These are phyloP conservation scores for Suhomyces maxii DNA, from an alignment of 1,139 yeast genomes.

Conservation along the genomic window DNA sequence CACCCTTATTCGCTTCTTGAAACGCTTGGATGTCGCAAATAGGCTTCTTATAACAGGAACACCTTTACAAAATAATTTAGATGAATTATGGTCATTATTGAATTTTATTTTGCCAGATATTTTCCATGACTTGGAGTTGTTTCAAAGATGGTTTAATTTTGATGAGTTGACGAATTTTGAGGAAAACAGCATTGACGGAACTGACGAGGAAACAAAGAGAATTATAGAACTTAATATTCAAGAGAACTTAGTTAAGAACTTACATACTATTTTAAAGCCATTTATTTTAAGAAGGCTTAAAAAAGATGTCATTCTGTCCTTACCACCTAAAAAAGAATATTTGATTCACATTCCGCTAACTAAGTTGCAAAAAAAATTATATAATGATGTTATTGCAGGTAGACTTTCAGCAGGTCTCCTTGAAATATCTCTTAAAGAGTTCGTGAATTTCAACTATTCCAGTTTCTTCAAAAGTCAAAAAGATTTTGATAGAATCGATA, in stretches of 20 bases:
- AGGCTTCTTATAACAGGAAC: constrained; percentile 86
- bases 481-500: constrained; percentile 36
- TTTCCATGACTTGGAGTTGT: constrained; percentile 82
- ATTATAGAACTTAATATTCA: constrained; percentile 64
- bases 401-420: constrained; percentile 42
- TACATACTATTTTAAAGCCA: constrained; percentile 88
- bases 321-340: constrained; percentile 91
- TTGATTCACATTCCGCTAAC: constrained; percentile 73
- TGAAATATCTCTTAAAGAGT: constrained; percentile 48
- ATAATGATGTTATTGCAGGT: constrained; percentile 56
- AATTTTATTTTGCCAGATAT: constrained; percentile 91
- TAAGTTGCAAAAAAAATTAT: constrained; percentile 60
- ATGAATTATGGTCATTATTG: constrained; percentile 86
- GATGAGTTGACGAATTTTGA: constrained; percentile 49
- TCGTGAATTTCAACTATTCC: constrained; percentile 34
- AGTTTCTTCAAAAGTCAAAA: constrained; percentile 17
- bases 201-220: constrained; percentile 30
- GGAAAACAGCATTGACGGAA: constrained; percentile 25
- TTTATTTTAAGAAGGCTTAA: constrained; percentile 82
- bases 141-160: constrained; percentile 93
- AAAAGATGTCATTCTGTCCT: constrained; percentile 58
- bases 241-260: constrained; percentile 64
- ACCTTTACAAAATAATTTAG: constrained; percentile 85
- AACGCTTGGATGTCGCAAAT: constrained; percentile 63
- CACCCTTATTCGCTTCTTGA: constrained; percentile 67